phyloP scores from a whole-genome alignment of 305 asterid species.

The Rubia tinctorum region DNA sequence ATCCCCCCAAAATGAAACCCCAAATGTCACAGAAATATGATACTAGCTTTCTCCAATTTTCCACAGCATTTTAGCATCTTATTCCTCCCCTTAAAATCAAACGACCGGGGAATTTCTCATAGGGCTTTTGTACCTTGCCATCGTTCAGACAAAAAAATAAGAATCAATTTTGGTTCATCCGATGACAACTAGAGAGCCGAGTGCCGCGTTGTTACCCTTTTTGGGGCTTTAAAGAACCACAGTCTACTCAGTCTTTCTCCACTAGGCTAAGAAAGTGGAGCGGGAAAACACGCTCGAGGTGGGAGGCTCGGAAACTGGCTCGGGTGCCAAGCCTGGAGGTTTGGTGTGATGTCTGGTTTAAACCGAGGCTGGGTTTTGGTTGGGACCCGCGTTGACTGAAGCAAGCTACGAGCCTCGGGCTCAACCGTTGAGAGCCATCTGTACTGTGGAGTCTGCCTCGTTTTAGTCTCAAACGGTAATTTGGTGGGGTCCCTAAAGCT shows the following conservation, averaged over 20 bases:
- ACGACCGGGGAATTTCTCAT: not conserved
- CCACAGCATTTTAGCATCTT: not conserved
- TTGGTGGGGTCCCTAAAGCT: conserved; percentile 32
- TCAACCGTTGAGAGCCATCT: not conserved
- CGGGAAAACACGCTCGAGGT: conserved; percentile 44
- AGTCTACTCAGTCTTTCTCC: conserved; percentile 28
- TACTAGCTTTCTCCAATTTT: not conserved
- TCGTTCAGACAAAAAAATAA: not conserved
- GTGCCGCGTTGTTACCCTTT: conserved; percentile 7
- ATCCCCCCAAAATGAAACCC: not conserved
- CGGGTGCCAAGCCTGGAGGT: conserved; percentile 35
- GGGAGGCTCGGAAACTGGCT: conserved; percentile 20
- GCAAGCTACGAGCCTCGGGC: conserved; percentile 45
- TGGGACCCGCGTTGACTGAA: conserved; percentile 49
- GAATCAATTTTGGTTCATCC: conserved; percentile 7
- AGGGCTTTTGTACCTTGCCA: conserved; percentile 17
- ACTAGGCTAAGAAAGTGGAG: conserved; percentile 59
- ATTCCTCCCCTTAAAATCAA: not conserved
- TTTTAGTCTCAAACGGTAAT: conserved; percentile 22
- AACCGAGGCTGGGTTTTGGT: conserved; percentile 10
- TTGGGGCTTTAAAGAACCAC: not conserved
- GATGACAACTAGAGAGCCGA: not conserved
- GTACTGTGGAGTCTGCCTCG: conserved; percentile 14
- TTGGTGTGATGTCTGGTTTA: conserved; percentile 12
- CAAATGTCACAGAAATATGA: not conserved